Evolutionary conservation across 192 early-diverging fungal genomes (phyloP), one percentile per base, ranked within the genome.

Genomic region (Coemansia sp.): DNA sequence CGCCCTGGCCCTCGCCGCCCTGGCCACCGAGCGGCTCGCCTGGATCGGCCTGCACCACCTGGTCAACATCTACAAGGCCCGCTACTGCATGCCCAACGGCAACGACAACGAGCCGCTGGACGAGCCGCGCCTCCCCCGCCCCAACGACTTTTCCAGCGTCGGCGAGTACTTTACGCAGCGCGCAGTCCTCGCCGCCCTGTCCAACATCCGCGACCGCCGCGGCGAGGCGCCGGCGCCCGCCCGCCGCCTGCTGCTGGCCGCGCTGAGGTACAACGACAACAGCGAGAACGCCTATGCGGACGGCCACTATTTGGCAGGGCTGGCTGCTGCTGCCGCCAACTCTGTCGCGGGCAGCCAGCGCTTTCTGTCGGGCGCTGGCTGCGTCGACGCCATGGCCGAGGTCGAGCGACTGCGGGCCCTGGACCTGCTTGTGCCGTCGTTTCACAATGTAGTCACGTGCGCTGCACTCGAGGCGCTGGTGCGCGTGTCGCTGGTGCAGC

Each of bases 211-310:
- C 42, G 87, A 93, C 65, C 66, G 83, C 9, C 71, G 87, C 64
- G 90, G 88, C 24, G 80, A 88, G 49, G 86, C 91, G 2, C 93
- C 92, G 8, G 52, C 78, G 18, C 81, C 84, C 9, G 87, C 90
- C 5, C 88, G 93, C 0, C 71, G 87, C 10, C 85, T 95, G 33
- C 66, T 99, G 36, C 66, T 96, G 62, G 88, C 90, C 33, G 79
- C 96, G n/a, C 83, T 98, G 61, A 81, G 88, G 46, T 95, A 91
- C 80, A 99, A 99, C 78, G 96, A 98, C 79, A 99, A 98, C 72
- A 90, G 92, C 52, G 90, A 91, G 55, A 98, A 97, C 74, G 77
- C 79, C 82, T 95, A 89, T 51, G 90, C 94, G 1, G 96, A 97
- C 65, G 86, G 87, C 66, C 93, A 91, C 65, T 97, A 90, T 67